phyloP scores from a whole-genome alignment of 176 grass and related monocot species.

The Metroxylon sagu region DNA sequence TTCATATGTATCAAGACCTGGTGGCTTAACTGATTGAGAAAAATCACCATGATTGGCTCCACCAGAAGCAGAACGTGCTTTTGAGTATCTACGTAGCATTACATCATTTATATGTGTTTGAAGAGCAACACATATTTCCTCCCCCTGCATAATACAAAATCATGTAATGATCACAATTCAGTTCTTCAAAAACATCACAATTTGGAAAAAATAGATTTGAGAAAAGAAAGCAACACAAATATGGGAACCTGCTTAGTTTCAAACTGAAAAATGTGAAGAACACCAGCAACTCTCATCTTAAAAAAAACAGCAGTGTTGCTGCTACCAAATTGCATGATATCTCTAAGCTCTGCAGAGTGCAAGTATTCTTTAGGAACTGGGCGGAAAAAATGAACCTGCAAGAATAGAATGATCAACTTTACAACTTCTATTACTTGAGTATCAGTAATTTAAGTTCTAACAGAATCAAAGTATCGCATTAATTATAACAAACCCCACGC shows the following conservation, averaged over 20 bases:
- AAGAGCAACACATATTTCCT: constrained; percentile 99
- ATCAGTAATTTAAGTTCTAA: too few relatives aligned
- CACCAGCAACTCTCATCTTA: constrained; percentile 98
- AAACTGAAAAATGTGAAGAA: constrained; percentile 99
- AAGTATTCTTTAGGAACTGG: constrained; percentile 96
- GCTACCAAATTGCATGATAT: constrained; percentile 99
- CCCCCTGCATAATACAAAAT: constrained; percentile 48
- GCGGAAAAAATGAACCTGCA: constrained; percentile 95
- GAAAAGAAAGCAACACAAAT: too few relatives aligned
- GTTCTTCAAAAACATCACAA: too few relatives aligned
- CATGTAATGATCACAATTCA: background rate
- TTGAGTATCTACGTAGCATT: constrained; percentile 97
- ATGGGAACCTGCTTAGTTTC: constrained; percentile 86
- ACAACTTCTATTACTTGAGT: too few relatives aligned
- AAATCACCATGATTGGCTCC: constrained; percentile 54
- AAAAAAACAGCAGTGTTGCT: constrained; percentile 99
- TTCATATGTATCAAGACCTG: constrained; percentile 54
- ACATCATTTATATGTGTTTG: constrained; percentile 99
- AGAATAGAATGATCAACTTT: constrained; percentile 5
- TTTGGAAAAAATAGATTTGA: too few relatives aligned
- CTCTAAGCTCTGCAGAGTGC: constrained; percentile 95
- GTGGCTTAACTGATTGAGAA: constrained; percentile 54
- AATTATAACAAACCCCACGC: constrained; percentile 55
- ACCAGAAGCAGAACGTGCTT: constrained; percentile 50
- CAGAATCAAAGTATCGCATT: too few relatives aligned